Evolutionary conservation across 768 basidiomycete genomes (phyloP).

Genomic region (Auricularia auricula-judae): DNA sequence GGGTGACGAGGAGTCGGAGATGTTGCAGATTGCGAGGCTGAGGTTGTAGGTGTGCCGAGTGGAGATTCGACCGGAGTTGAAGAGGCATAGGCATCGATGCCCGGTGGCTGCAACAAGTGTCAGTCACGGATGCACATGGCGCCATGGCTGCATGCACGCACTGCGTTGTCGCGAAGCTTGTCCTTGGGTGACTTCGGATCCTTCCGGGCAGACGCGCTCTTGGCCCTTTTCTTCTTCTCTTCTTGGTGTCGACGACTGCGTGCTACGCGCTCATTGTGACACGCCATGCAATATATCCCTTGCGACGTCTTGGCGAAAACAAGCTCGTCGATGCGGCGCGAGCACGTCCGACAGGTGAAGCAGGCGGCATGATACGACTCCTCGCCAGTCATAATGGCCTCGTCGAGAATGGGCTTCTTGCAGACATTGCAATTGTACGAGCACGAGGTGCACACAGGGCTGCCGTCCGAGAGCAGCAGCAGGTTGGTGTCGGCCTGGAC

Average conservation of each 20-base stretch:
- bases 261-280: slow-evolving; percentile 95
- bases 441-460: slow-evolving; percentile 90
- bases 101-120: not conserved
- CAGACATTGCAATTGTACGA: slow-evolving; percentile 96
- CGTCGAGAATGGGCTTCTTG: slow-evolving; percentile 87
- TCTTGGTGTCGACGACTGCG: slow-evolving; percentile 85
- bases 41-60: not conserved
- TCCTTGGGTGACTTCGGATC: not conserved
- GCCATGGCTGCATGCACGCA: not conserved
- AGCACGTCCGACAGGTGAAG: slow-evolving; percentile 95
- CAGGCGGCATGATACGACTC: slow-evolving; percentile 98
- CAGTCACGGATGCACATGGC: not conserved
- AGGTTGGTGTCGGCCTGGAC: slow-evolving; percentile 80
- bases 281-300: slow-evolving; percentile 98
- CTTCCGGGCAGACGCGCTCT: slow-evolving; percentile 7
- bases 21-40: not conserved
- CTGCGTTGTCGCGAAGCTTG: slow-evolving; percentile 4
- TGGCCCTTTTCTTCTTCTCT: slow-evolving; percentile 55
- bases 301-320: slow-evolving; percentile 98
- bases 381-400: slow-evolving; percentile 99
- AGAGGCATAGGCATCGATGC: not conserved
- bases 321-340: slow-evolving; percentile 90
- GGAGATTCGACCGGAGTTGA: not conserved
- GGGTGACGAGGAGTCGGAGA: not conserved
- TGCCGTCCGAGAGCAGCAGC: slow-evolving; percentile 91